Base-by-base conservation (phyloP, 1,284 basidiomycete species). In the Rhodofomes roseus region DNA sequence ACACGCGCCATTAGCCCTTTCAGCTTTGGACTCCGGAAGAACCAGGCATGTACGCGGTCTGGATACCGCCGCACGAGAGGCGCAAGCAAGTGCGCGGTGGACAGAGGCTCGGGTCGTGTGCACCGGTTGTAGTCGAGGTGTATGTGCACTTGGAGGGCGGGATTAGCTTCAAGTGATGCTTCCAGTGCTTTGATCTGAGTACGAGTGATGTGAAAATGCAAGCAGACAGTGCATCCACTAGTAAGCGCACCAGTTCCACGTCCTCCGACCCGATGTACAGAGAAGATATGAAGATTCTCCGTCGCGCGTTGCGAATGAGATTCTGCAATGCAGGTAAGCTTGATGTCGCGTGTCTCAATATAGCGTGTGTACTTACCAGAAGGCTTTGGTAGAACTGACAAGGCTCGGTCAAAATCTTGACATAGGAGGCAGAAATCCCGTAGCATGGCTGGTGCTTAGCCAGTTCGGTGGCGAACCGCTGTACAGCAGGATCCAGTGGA, bases 41-140 rank as follows among this genome's bases (percentile, higher is more conserved):
- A 81, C 52, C 86, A 85, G 12, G 95, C 79, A 59, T 89, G 86
- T 18, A 95, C 87, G 61, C 92, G 83, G 20, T 87, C 78, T 0
- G 90, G 90, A 71, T 90, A 94, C 60, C 85, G 77, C 29, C 81
- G 77, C 1, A 93, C 71, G 4, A 98, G 79, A 8, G 93, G 89
- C 9, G 88, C 76, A 4, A 97, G 79, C 20, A 93, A 76, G 56
- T 84, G 85, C 1, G 89, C 87, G 0, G 95, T 92, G 0, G 93
- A 88, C 23, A 83, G 81, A 2, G 82, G 75, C 31, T 92, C 92
- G 11, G 90, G 89, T 5, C 96, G 86, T 8, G 96, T 99, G 1
- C 93, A 93, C 43, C 96, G 88, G 69, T 98, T 92, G 60, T 93
- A 84, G 76, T 99, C 97, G 60, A 96, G 82, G 40, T 93, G 81